phyloP scores from a whole-genome alignment of 2,329 filamentous ascomycete species.

The Diaporthe batatas region DNA sequence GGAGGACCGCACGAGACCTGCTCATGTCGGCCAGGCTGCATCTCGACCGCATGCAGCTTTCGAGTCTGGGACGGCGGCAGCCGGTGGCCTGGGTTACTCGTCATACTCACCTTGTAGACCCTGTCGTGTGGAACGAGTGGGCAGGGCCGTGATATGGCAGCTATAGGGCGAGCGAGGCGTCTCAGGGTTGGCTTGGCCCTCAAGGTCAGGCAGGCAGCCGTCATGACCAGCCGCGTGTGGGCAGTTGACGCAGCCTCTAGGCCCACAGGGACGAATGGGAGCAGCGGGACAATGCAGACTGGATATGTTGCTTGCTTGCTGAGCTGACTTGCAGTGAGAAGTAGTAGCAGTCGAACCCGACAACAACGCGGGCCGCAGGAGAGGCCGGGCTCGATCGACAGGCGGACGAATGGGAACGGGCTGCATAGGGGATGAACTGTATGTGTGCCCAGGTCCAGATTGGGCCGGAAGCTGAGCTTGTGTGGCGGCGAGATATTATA shows the following conservation, averaged over 20 bases:
- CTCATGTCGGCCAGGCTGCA: constrained; percentile 33
- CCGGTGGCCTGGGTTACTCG: constrained; percentile 18
- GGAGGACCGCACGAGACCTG: constrained; percentile 30
- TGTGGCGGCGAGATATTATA: constrained; percentile 24
- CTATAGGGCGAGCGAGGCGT: constrained; percentile 11
- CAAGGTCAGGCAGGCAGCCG: constrained; percentile 25
- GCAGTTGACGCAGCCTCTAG: constrained; percentile 32
- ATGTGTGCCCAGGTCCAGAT: constrained; percentile 15
- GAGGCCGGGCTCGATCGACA: constrained; percentile 9
- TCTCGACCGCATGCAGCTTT: constrained; percentile 29
- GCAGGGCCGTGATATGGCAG: constrained; percentile 12
- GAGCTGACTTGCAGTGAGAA: constrained; percentile 33
- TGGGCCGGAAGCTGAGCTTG: constrained; percentile 20
- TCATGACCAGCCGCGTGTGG: constrained; percentile 24
- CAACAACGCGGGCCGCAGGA: constrained; percentile 29
- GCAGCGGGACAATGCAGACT: neutral
- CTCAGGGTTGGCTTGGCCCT: constrained; percentile 18
- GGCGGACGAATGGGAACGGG: constrained; percentile 12
- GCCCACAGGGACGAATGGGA: constrained; percentile 17
- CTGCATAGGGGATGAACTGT: constrained; percentile 29
- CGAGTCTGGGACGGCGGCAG: constrained; percentile 30
- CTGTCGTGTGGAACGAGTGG: constrained; percentile 9
- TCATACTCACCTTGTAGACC: constrained; percentile 12
- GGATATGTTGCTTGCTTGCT: constrained; percentile 24
- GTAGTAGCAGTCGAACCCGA: constrained; percentile 19